Conservation (phyloP, 805 yeast genomes). For the Kuraishia cidri region DNA sequence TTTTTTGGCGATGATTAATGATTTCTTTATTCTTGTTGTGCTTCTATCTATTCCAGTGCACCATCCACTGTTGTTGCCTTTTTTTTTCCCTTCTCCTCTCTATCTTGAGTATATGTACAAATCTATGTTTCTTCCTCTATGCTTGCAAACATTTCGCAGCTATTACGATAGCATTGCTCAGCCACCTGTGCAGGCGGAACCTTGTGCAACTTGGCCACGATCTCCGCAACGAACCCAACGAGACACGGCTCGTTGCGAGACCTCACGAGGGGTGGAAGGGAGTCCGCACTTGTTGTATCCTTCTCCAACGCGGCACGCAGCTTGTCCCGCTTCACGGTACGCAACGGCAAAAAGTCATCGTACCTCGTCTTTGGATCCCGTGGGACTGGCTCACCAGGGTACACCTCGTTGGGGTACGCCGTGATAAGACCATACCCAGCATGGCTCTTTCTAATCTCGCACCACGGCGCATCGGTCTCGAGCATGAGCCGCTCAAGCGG, state of each 20-base stretch:
- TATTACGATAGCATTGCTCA: constrained; percentile 42
- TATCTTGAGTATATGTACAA: no score
- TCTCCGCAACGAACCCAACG: constrained; percentile 72
- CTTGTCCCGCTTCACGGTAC: constrained; percentile 46
- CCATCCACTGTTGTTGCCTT: no score
- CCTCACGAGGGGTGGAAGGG: constrained; percentile 46
- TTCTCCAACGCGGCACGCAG: constrained; percentile 1
- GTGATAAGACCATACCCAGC: constrained; percentile 56
- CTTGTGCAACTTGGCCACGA: constrained; percentile 38
- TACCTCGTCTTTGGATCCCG: neutral
- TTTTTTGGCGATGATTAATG: no score
- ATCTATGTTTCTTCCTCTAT: no score
- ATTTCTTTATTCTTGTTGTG: no score
- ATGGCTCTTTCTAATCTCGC: constrained; percentile 82
- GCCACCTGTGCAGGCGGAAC: constrained; percentile 33
- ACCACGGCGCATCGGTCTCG: constrained; percentile 99
- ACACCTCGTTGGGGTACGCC: constrained; percentile 45
- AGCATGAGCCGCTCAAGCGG: constrained; percentile 68
- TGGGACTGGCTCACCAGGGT: constrained; percentile 24
- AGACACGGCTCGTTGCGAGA: constrained; percentile 91
- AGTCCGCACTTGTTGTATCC: constrained; percentile 21
- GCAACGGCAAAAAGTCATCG: constrained; percentile 18
- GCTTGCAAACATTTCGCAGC: constrained; percentile 33
- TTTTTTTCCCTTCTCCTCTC: no score
- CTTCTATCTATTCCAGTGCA: no score